Conservation (phyloP, 2,329 filamentous ascomycete genomes). For the Pseudogymnoascus sp. region DNA sequence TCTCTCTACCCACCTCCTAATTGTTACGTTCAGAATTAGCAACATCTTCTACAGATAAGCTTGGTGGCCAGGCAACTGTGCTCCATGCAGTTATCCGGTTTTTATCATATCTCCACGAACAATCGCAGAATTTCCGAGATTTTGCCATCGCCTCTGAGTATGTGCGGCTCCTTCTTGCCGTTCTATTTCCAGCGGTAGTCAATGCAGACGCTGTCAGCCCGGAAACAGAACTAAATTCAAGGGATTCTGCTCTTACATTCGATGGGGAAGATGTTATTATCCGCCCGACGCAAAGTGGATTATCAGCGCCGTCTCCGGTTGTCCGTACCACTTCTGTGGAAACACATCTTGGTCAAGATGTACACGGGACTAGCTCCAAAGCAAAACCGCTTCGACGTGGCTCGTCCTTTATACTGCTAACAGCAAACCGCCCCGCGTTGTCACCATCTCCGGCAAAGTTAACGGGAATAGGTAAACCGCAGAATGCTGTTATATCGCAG, state of each 20-base stretch:
- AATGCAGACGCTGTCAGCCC: constrained; percentile 77
- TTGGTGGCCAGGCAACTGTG: constrained; percentile 54
- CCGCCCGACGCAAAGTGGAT: constrained; percentile 43
- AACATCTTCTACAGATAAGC: constrained; percentile 39
- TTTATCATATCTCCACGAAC: constrained; percentile 67
- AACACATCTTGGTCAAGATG: constrained; percentile 40
- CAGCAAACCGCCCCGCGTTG: constrained; percentile 53
- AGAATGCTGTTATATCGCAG: constrained; percentile 42
- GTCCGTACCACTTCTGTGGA: constrained; percentile 63
- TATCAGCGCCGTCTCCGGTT: constrained; percentile 57
- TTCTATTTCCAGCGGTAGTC: constrained; percentile 81
- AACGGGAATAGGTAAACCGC: constrained; percentile 54
- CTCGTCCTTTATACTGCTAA: constrained; percentile 87
- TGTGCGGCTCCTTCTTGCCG: constrained; percentile 67
- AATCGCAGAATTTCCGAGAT: constrained; percentile 71
- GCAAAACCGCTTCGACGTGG: constrained; percentile 66
- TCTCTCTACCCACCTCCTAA: background rate
- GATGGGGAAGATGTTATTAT: constrained; percentile 81
- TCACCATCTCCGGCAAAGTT: constrained; percentile 56
- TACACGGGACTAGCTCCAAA: constrained; percentile 31
- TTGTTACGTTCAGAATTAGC: constrained; percentile 27
- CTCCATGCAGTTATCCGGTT: constrained; percentile 74
- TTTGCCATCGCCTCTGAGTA: constrained; percentile 77
- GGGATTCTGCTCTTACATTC: constrained; percentile 73
- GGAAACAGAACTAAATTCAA: constrained; percentile 78